Percentiles rank a stretch among this genome's conserved stretches.
These are phyloP conservation scores for Closterium sp. DNA, from an alignment of 139 green algal species.

Conservation along the genomic window DNA sequence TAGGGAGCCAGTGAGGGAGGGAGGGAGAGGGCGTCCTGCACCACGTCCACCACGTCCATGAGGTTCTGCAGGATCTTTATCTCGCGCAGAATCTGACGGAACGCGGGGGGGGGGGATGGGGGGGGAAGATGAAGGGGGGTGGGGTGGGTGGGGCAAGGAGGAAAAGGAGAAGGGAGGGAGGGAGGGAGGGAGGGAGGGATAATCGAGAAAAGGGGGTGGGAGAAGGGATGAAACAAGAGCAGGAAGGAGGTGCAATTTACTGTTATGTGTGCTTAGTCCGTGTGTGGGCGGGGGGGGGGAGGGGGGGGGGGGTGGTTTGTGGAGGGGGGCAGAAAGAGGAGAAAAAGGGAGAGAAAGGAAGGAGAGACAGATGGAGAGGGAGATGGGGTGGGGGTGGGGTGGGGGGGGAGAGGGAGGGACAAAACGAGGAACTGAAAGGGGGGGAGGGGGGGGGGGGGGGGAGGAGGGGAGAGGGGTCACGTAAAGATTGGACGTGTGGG, in stretches of 20 bases:
- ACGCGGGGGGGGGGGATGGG: no score
- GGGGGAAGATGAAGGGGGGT: not conserved
- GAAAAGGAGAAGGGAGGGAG: no score
- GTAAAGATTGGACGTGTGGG: not conserved
- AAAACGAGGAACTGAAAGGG: no score
- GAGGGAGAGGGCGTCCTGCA: conserved; percentile 57
- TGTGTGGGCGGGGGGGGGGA: no score
- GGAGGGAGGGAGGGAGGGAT: no score
- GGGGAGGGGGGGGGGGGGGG: not conserved
- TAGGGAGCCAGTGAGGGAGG: not conserved
- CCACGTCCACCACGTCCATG: conserved; percentile 89
- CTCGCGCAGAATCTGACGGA: conserved; percentile 89
- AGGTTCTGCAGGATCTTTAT: conserved; percentile 97
- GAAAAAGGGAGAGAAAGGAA: not conserved
- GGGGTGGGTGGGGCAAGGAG: not conserved
- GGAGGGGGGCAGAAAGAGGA: not conserved
- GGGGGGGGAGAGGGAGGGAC: no score
- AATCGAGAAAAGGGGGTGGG: no score
- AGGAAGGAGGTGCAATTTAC: no score
- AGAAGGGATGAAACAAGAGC: no score
- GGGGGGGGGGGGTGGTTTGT: no score
- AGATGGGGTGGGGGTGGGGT: not conserved
- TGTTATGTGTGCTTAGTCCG: no score
- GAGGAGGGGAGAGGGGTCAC: not conserved
- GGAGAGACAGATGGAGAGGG: not conserved